Evolutionary conservation across 306 rosid genomes (phyloP), one percentile per base, ranked within the genome.

Genomic region (Dryas octopetala): DNA sequence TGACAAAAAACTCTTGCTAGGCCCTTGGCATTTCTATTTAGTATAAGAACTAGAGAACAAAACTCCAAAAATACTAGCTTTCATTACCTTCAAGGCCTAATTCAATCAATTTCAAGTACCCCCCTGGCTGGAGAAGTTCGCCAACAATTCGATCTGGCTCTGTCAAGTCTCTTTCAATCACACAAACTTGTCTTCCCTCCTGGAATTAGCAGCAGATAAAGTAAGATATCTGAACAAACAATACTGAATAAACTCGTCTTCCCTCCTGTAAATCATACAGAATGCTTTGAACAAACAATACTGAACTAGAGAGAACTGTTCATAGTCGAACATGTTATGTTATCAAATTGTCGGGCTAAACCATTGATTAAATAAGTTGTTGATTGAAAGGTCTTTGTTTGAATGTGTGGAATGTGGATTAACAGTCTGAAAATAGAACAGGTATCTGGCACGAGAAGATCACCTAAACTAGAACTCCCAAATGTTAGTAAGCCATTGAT

Each of bases 91-190:
- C 79, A 54, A 86, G 82, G 15, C 92, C 92, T 47, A 90, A 76
- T 59, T 88, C 92, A 41, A 88, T 69, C 52, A 90, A 76, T 77
- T 88, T 90, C 43, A 88, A 73, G 78, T 88, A 88, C 12, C 96
- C 92, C 52, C 96, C 90, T 4, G 90, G 96, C 86, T 86, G 92
- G 40, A 90, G 83, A 71, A 90, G 86, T 76, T 90, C 96, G 5
- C 96, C 96, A 5, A 88, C 84, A 48, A 90, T 86, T 80, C 91
- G 75, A 65, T 90, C 83, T 1, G 87, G 89, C 82, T 86, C 91
- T 4, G 79, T 74, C 71, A 86, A 85, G 79, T 84, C 87, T 79
- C 89, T 88, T 80, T 90, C 92, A 26, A 90, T 78, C 65, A 90
- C 89, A 64, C 50, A 88, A 73, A 90, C 88, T 40, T 45, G 61